Base-by-base conservation (phyloP, 352 stramenopile species). In the Phytophthora brassicae region DNA sequence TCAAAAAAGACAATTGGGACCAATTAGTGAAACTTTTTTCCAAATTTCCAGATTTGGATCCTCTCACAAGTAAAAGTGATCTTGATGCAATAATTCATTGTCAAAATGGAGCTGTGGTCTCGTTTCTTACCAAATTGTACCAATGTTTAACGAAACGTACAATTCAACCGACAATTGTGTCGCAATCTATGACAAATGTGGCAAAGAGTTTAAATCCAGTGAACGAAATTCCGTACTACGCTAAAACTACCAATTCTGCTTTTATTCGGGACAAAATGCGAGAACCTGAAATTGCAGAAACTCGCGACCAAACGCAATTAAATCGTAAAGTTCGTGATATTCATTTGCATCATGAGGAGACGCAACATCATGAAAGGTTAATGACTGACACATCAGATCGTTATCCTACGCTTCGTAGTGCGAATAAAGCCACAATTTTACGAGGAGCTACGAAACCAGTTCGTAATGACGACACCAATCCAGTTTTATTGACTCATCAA, bases 1-100 rank as follows among this genome's bases (percentile, higher is more conserved):
- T 95, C 28, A 97, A 94, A 60, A 94, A 92, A 60, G 88, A 97
- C 74, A 97, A 97, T 60, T 97, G 90, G 90, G 85, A 92, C 43
- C 90, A 97, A 63, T 68, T 97, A 24, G 52, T 74, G 14, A 85
- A 81, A 58, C 74, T 97, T 28, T 97, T 97, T 45, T 46, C 52
- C 9, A 92, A 90, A 55, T 73, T 94, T 11, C 50, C 71, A 0
- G 76, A 96, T 49, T 60, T 92, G 12, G 86, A 97, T 19, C 70
- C 69, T 23, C 67, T 92, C 23, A 64, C 72, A 5, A 64, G 44
- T 28, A 77, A 78, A 12, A 47, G 56, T 7, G 87, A 95, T 38
- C 70, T 95, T 4, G 86, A 96, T 49, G 78, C 75, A 38, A 86
- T 97, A 50, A 95, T 97, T 64, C 86, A 96, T 66, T 96, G 87